These are phyloP conservation scores for Brassica juncea DNA, from an alignment of 345 rosid species.

Conservation along the genomic window DNA sequence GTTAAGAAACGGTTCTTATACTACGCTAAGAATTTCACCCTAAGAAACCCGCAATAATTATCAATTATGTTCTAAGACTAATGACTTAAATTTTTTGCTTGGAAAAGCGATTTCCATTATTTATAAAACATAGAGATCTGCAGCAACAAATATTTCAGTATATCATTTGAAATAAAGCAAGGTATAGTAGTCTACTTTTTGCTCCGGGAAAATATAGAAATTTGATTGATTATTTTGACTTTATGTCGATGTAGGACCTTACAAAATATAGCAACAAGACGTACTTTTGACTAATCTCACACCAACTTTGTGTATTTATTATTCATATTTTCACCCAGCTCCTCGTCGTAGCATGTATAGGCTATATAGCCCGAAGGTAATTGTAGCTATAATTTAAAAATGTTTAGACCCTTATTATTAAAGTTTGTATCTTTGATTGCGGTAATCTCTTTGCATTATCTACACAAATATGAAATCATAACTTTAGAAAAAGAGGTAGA, in stretches of 20 bases:
- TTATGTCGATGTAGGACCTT: conserved; percentile 34
- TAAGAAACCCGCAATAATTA: no score
- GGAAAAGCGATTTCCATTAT: background rate
- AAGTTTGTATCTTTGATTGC: conserved; percentile 8
- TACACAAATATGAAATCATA: background rate
- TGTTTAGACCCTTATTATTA: conserved; percentile 25
- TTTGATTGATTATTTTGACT: conserved; percentile 29
- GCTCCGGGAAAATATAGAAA: conserved; percentile 21
- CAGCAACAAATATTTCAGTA: conserved; percentile 5
- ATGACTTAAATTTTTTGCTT: background rate
- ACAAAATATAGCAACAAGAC: conserved; percentile 15
- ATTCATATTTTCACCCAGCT: conserved; percentile 17
- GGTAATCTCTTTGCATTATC: background rate
- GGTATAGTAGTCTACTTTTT: conserved; percentile 11
- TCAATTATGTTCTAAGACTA: background rate
- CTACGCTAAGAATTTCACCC: no score
- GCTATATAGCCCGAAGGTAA: conserved; percentile 13
- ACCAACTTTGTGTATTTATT: conserved; percentile 28
- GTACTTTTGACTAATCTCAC: conserved; percentile 39
- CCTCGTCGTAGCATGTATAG: conserved; percentile 13
- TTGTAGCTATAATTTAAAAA: background rate
- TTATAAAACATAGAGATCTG: background rate
- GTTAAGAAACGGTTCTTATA: no score
- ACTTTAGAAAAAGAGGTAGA: background rate
- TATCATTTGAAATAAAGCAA: conserved; percentile 13